Percentiles rank a stretch among this genome's conserved stretches.
phyloP scores from a whole-genome alignment of 345 rosid genomes.

The Populus davidiana region DNA sequence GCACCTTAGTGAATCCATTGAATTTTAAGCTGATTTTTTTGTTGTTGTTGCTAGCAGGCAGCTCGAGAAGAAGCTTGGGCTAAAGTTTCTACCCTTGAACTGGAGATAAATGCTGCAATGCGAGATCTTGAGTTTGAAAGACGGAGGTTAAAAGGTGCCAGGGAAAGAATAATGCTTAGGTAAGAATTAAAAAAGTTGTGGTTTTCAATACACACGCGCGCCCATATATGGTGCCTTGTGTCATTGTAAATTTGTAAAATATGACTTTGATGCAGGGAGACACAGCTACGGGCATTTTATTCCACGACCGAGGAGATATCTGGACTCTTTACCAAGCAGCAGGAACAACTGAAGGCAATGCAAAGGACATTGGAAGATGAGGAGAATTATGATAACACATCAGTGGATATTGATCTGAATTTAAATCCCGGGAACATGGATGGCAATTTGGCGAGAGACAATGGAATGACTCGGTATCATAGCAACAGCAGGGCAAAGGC shows the following conservation, averaged over 20 bases:
- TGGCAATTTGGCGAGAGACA: conserved; percentile 28
- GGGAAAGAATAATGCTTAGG: conserved; percentile 99
- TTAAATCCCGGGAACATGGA: conserved; percentile 25
- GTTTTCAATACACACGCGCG: not conserved
- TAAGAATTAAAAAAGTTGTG: conserved; percentile 28
- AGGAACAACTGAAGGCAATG: conserved; percentile 94
- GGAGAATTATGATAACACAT: conserved; percentile 77
- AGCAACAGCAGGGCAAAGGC: conserved; percentile 38
- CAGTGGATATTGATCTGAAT: conserved; percentile 62
- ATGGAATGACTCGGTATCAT: conserved; percentile 23
- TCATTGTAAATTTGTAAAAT: not conserved
- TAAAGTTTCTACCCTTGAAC: conserved; percentile 81
- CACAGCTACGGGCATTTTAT: conserved; percentile 90
- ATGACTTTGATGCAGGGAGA: conserved; percentile 61
- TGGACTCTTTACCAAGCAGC: conserved; percentile 74
- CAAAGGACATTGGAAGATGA: conserved; percentile 88
- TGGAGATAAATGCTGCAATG: conserved; percentile 73
- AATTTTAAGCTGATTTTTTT: conserved; percentile 57
- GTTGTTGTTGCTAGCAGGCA: conserved; percentile 87
- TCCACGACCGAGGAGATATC: conserved; percentile 91
- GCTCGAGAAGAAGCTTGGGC: conserved; percentile 99
- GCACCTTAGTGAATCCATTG: conserved; percentile 3
- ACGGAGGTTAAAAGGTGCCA: conserved; percentile 84
- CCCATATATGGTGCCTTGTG: not conserved
- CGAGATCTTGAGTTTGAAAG: conserved; percentile 91